These are phyloP conservation scores for Pseudozyma pruni DNA, from an alignment of 1,284 basidiomycete genomes.

Conservation along the genomic window DNA sequence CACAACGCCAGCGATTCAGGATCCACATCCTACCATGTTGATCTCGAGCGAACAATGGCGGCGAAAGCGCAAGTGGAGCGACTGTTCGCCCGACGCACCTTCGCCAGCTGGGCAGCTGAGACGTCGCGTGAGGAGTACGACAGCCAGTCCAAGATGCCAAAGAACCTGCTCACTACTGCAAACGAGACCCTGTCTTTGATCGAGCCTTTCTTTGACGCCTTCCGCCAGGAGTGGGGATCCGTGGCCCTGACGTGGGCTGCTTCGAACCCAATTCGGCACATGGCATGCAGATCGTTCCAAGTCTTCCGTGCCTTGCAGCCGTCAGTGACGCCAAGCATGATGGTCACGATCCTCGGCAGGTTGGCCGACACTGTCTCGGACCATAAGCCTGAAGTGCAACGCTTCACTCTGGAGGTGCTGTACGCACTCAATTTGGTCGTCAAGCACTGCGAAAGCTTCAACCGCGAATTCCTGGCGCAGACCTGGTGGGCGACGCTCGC, in stretches of 20 bases:
- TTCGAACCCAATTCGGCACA: conserved; percentile 83
- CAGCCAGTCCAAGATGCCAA: conserved; percentile 30
- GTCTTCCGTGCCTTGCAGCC: conserved; percentile 87
- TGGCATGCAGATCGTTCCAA: conserved; percentile 89
- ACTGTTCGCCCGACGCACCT: conserved; percentile 30
- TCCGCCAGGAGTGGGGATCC: conserved; percentile 82
- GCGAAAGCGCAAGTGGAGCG: conserved; percentile 42
- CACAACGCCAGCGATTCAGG: conserved; percentile 7
- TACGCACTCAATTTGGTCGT: conserved; percentile 80
- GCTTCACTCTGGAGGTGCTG: conserved; percentile 85
- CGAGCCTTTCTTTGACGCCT: conserved; percentile 26
- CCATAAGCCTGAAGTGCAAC: conserved; percentile 77
- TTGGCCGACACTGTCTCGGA: conserved; percentile 86
- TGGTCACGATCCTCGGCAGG: conserved; percentile 83
- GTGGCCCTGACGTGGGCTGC: conserved; percentile 86
- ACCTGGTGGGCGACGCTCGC: conserved; percentile 88
- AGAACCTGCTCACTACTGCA: conserved; percentile 30
- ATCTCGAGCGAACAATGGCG: conserved; percentile 14
- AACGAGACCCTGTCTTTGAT: conserved; percentile 30
- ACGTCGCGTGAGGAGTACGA: conserved; percentile 29
- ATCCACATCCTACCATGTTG: conserved; percentile 17
- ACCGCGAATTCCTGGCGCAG: conserved; percentile 76
- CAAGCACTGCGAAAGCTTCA: conserved; percentile 73
- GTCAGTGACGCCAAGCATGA: conserved; percentile 76
- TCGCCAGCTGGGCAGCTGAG: conserved; percentile 35